Percentiles rank a stretch among this genome's conserved stretches.
Evolutionary conservation across 1,139 yeast species (phyloP).

Genomic region (Pichia sp.): DNA sequence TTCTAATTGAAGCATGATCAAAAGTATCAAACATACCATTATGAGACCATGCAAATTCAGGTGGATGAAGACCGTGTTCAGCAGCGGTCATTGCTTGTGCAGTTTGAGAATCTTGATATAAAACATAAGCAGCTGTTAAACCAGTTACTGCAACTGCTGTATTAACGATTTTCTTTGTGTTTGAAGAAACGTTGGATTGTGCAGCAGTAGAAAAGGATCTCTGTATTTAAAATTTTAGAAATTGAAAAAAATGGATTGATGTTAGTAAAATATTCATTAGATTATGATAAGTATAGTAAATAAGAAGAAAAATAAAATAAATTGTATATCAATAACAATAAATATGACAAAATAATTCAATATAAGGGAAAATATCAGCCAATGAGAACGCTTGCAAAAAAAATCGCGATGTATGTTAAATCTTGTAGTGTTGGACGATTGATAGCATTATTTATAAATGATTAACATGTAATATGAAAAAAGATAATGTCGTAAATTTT

Average conservation of each 20-base stretch:
- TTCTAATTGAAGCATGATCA: slow-evolving; percentile 95
- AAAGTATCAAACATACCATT: slow-evolving; percentile 86
- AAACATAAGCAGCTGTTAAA: slow-evolving; percentile 63
- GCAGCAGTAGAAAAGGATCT: slow-evolving; percentile 30
- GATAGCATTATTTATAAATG: neutral
- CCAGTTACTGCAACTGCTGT: slow-evolving; percentile 67
- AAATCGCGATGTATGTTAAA: slow-evolving; percentile 14
- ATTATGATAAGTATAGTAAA: neutral
- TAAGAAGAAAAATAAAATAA: neutral
- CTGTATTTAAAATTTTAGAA: slow-evolving; percentile 10
- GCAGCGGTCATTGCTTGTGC: slow-evolving; percentile 98
- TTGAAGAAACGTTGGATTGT: slow-evolving; percentile 34
- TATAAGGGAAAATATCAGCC: slow-evolving; percentile 12
- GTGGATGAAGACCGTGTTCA: slow-evolving; percentile 97
- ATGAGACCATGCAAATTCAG: slow-evolving; percentile 90
- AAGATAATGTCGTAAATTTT: too few species aligned
- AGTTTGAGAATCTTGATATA: slow-evolving; percentile 72
- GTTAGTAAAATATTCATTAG: slow-evolving; percentile 7
- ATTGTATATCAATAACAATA: neutral
- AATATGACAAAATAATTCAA: neutral
- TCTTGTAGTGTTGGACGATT: neutral
- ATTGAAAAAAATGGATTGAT: neutral
- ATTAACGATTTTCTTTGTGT: slow-evolving; percentile 50
- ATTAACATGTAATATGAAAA: too few species aligned
- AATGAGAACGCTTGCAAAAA: slow-evolving; percentile 24